Evolutionary conservation across 441 rosid genomes (phyloP), one percentile per base, ranked within the genome.

Genomic region (Metrosideros polymorpha): DNA sequence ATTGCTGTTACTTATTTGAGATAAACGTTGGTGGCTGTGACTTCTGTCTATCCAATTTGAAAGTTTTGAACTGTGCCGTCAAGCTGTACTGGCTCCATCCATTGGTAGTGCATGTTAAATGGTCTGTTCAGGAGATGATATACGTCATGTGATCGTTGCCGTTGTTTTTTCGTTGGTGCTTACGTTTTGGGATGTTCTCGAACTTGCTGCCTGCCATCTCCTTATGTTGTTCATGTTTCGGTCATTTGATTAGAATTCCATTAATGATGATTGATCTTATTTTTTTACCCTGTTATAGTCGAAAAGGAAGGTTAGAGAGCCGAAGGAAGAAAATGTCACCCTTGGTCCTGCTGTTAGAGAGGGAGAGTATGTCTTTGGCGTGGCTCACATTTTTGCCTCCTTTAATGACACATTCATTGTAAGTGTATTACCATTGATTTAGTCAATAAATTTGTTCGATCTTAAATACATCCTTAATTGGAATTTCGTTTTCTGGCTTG

Each of bases 341-440:
- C 94, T 95, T 63, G 98, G 96, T 30, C 97, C 98, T 53, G 84
- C 93, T 12, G 92, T 94, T 57, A 90, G 94, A 86, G 95, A 93
- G 29, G 98, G 98, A 83, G 96, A 94, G 88, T 90, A 92, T 83
- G 97, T 90, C 45, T 95, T 95, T 45, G 97, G 98, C 6, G 95
- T 94, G 54, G 97, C 94, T 47, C 98, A 95, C 91, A 92, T 94
- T 90, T 94, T 91, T 86, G 98, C 97, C 0, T 94, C 97, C 6
- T 95, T 95, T 84, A 95, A 95, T 51, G 98, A 95, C 87, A 95
- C 98, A 18, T 95, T 95, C 89, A 94, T 94, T 71, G 95, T 93
- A 86, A 89, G 95, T 86, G 14, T 76, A 39, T 6, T 39, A 22
- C 39, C 17, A 22, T 84, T 35, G 71, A 45, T 45, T 39, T 14